These are phyloP conservation scores for Lactarius hengduanensis DNA, from an alignment of 768 basidiomycete species.

Conservation along the genomic window DNA sequence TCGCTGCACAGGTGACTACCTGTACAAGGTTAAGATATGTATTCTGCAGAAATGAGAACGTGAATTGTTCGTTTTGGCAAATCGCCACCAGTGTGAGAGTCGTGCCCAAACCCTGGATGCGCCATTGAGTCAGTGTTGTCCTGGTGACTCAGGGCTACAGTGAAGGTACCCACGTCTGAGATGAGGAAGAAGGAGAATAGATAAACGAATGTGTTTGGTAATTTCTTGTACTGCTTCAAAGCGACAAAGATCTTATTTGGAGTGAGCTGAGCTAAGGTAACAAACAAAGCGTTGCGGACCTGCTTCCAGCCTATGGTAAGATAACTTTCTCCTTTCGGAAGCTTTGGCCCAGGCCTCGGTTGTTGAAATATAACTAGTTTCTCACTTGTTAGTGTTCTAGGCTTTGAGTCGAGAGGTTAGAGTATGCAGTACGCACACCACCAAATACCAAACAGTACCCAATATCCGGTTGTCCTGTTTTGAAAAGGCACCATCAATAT, in stretches of 20 bases:
- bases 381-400: not conserved
- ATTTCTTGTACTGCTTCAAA: conserved; percentile 67
- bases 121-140: not conserved
- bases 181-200: conserved; percentile 75
- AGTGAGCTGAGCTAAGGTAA: not conserved
- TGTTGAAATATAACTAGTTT: conserved; percentile 74
- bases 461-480: conserved; percentile 65
- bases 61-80: conserved; percentile 78
- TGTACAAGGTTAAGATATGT: conserved; percentile 78
- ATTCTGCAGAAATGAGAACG: conserved; percentile 77
- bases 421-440: conserved; percentile 63
- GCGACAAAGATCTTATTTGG: conserved; percentile 68
- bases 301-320: conserved; percentile 86
- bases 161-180: conserved; percentile 54
- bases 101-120: conserved; percentile 68
- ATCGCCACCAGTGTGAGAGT: conserved; percentile 73
- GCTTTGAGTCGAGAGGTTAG: not conserved
- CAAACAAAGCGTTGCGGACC: conserved; percentile 36
- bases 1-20: conserved; percentile 67
- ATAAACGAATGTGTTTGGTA: conserved; percentile 83
- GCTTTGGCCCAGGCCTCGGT: conserved; percentile 74
- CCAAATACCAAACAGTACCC: conserved; percentile 81
- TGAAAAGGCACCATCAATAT: not conserved
- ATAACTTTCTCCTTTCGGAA: conserved; percentile 76
- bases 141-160: no score